phyloP scores from a whole-genome alignment of 2,329 filamentous ascomycete species.

The Stemphylium vesicarium region DNA sequence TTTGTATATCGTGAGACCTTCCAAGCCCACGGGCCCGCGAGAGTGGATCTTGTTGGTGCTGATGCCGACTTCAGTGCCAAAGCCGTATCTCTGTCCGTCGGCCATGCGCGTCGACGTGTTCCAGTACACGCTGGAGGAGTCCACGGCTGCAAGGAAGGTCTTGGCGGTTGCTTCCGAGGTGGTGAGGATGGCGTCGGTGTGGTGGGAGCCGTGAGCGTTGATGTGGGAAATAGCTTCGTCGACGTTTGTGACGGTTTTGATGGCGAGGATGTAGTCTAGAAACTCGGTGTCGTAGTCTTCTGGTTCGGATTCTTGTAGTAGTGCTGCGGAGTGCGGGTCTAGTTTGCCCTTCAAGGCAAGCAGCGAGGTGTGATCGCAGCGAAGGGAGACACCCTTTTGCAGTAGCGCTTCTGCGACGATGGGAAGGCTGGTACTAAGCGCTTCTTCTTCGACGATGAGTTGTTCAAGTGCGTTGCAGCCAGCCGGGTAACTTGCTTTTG shows the following conservation, averaged over 20 bases:
- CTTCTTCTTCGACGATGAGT: constrained; percentile 78
- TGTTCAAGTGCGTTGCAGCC: constrained; percentile 97
- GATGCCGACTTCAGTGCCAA: constrained; percentile 97
- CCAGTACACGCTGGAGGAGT: constrained; percentile 95
- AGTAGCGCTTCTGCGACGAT: constrained; percentile 75
- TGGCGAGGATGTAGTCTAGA: constrained; percentile 79
- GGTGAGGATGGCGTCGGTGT: constrained; percentile 92
- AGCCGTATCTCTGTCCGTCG: constrained; percentile 96
- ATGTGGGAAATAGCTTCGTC: constrained; percentile 83
- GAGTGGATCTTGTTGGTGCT: constrained; percentile 99
- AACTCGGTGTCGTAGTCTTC: constrained; percentile 89
- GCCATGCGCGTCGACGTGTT: constrained; percentile 94
- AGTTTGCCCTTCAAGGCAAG: constrained; percentile 63
- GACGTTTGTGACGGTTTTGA: constrained; percentile 73
- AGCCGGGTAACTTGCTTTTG: constrained; percentile 92
- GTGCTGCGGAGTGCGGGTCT: constrained; percentile 46
- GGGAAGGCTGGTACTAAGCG: constrained; percentile 71
- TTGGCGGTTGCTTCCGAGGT: constrained; percentile 71
- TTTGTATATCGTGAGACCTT: constrained; percentile 96
- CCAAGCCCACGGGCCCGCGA: constrained; percentile 88
- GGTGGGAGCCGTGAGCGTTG: constrained; percentile 88
- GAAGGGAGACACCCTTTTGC: constrained; percentile 78
- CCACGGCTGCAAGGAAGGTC: constrained; percentile 81
- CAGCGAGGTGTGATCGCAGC: constrained; percentile 76
- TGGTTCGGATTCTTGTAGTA: constrained; percentile 69